Conservation (phyloP, 108 stramenopile genomes). For the Heterococcus sp. region DNA sequence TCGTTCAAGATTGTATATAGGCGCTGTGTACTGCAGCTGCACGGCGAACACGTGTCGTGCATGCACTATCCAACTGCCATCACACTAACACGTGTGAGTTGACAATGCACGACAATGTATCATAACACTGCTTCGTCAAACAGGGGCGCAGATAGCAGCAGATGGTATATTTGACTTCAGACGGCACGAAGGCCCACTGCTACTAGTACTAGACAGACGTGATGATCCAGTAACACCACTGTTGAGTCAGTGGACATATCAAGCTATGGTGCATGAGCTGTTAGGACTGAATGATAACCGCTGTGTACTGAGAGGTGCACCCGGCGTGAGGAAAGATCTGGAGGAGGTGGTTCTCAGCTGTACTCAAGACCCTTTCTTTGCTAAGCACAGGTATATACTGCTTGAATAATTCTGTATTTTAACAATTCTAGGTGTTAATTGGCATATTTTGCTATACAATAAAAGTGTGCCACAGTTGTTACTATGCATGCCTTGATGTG, state of each 20-base stretch:
- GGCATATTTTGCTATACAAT: too few species aligned
- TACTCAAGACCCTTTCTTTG: constrained; percentile 89
- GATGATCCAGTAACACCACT: constrained; percentile 99
- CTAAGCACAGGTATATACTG: constrained; percentile 72
- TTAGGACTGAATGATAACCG: constrained; percentile 94
- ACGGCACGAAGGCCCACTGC: constrained; percentile 51
- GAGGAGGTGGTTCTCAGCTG: constrained; percentile 86
- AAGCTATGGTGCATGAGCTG: constrained; percentile 99
- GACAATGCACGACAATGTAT: too few species aligned
- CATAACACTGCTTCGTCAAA: too few species aligned
- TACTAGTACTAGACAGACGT: constrained; percentile 89
- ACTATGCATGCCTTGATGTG: too few species aligned
- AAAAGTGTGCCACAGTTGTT: too few species aligned
- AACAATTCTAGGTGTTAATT: too few species aligned
- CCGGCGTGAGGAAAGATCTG: constrained; percentile 84
- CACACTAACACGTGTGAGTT: too few species aligned
- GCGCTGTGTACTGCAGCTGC: too few species aligned
- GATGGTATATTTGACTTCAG: constrained; percentile 92
- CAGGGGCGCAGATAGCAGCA: constrained; percentile 66
- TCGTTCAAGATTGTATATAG: too few species aligned
- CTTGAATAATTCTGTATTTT: too few species aligned
- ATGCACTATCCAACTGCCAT: too few species aligned
- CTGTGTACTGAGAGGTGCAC: constrained; percentile 79
- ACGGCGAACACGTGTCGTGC: too few species aligned
- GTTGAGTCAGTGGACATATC: constrained; percentile 97